phyloP scores from a whole-genome alignment of 2,329 filamentous ascomycete genomes.

The Botrytis deweyae region DNA sequence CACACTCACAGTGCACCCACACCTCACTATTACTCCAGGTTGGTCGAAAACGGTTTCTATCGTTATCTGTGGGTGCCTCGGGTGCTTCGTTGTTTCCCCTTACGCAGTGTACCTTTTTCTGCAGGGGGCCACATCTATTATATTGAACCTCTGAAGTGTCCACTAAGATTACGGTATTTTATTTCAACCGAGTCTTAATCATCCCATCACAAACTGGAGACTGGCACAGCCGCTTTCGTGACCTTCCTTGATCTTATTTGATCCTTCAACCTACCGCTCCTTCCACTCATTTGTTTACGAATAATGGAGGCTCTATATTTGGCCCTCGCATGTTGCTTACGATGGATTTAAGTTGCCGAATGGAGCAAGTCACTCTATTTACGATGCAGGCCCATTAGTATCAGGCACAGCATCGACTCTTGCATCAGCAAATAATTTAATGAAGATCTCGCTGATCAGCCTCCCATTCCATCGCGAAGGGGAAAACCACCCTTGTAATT shows the following conservation, averaged over 20 bases:
- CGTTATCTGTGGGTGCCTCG: slow-evolving; percentile 5
- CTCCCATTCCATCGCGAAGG: neutral
- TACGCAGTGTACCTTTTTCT: neutral
- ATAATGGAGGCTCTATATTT: slow-evolving; percentile 21
- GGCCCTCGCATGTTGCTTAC: slow-evolving; percentile 13
- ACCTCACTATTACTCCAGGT: neutral
- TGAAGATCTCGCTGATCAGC: neutral
- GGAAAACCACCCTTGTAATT: neutral
- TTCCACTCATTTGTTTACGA: slow-evolving; percentile 13
- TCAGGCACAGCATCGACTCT: slow-evolving; percentile 21
- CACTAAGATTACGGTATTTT: neutral
- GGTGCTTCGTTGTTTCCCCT: neutral
- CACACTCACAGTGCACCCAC: neutral
- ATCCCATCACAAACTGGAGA: slow-evolving; percentile 16
- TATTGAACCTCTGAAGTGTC: neutral
- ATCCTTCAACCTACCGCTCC: slow-evolving; percentile 18
- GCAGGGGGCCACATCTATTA: slow-evolving; percentile 1
- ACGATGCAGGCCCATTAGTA: slow-evolving; percentile 15
- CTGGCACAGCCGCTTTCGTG: slow-evolving; percentile 17
- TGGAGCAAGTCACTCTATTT: slow-evolving; percentile 23
- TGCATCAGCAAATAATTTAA: slow-evolving; percentile 18
- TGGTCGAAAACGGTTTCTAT: neutral
- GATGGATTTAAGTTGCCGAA: slow-evolving; percentile 11
- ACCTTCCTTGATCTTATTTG: slow-evolving; percentile 8
- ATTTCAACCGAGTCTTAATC: slow-evolving; percentile 10